Conservation (phyloP, 2,329 filamentous ascomycete species). For the Pseudocercospora pini-densiflorae region DNA sequence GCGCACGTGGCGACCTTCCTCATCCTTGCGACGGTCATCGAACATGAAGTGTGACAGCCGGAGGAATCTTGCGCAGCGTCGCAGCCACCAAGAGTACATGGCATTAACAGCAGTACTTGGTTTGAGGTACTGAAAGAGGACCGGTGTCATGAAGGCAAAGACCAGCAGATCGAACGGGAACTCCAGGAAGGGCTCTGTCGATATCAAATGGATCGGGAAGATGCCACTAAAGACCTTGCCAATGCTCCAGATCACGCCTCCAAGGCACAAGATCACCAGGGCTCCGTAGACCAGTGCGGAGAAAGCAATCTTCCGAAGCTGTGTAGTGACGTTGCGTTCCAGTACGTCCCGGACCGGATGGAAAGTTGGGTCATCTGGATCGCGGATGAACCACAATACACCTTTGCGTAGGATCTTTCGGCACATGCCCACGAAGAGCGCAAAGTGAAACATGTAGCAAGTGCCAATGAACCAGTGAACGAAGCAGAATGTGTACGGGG, state of each 20-base stretch:
- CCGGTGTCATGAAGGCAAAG: conserved; percentile 94
- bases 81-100: conserved; percentile 97
- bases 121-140: conserved; percentile 81
- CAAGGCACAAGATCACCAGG: conserved; percentile 88
- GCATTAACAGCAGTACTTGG: conserved; percentile 81
- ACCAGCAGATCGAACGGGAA: conserved; percentile 94
- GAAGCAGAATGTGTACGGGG: conserved; percentile 88
- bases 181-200: conserved; percentile 88
- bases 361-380: conserved; percentile 97
- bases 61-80: conserved; percentile 76
- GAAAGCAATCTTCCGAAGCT: conserved; percentile 94
- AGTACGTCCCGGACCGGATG: conserved; percentile 96
- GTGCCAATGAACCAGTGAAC: conserved; percentile 99
- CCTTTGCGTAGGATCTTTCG: conserved; percentile 95
- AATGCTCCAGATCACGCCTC: conserved; percentile 94
- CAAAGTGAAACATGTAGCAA: conserved; percentile 99
- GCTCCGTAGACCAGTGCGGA: conserved; percentile 95
- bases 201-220: conserved; percentile 90
- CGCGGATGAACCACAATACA: conserved; percentile 96
- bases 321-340: conserved; percentile 87
- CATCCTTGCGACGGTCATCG: conserved; percentile 76
- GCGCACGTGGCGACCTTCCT: conserved; percentile 67
- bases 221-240: conserved; percentile 69
- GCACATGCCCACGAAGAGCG: conserved; percentile 98
- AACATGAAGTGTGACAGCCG: conserved; percentile 93